phyloP scores from a whole-genome alignment of 768 basidiomycete species.

The Psilocybe cubensis region DNA sequence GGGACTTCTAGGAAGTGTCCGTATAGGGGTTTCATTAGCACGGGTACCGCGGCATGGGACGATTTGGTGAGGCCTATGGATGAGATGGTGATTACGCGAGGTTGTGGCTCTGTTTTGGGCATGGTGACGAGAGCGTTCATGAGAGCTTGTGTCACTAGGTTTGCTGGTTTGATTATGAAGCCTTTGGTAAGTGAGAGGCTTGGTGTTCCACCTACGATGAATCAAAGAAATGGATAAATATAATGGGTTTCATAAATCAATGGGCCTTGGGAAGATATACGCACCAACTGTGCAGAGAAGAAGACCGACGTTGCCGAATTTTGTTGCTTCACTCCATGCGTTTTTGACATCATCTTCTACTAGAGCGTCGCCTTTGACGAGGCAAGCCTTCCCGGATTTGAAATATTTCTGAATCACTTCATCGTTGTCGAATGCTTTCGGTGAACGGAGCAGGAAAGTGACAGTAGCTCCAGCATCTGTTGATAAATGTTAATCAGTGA shows the following conservation, averaged over 20 bases:
- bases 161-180: conserved; percentile 46
- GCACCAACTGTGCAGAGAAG: conserved; percentile 65
- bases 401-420: conserved; percentile 54
- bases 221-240: background rate
- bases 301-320: conserved; percentile 46
- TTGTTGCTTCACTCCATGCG: conserved; percentile 52
- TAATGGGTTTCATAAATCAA: background rate
- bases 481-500: background rate
- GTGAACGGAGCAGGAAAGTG: conserved; percentile 63
- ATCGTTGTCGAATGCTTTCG: conserved; percentile 56
- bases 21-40: conserved; percentile 54
- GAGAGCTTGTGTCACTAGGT: conserved; percentile 62
- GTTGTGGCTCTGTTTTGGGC: conserved; percentile 41
- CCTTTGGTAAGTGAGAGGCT: conserved; percentile 53
- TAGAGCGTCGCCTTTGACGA: conserved; percentile 67
- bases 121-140: conserved; percentile 60
- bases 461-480: conserved; percentile 61
- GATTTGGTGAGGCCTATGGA: conserved; percentile 52
- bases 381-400: conserved; percentile 49
- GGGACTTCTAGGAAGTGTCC: conserved; percentile 43
- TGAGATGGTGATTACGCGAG: conserved; percentile 58
- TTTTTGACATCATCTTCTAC: conserved; percentile 50
- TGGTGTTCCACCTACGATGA: conserved; percentile 49
- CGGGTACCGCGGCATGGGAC: conserved; percentile 49
- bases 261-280: background rate